Percentiles rank a stretch among this genome's conserved stretches.
Evolutionary conservation across 1,284 basidiomycete species (phyloP).

Genomic region (Ustilago curta): DNA sequence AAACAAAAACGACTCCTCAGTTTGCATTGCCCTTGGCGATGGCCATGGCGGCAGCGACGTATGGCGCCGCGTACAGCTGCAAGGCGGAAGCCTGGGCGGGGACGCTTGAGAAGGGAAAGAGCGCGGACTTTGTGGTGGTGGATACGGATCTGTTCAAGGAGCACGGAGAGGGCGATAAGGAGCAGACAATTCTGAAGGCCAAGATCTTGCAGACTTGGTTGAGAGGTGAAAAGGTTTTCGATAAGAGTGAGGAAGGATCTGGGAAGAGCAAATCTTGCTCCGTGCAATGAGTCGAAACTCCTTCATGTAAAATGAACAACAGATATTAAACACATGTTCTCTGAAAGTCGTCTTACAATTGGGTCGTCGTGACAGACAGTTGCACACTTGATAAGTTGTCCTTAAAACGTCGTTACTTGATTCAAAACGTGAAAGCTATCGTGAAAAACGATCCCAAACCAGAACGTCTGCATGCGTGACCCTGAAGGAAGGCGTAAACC

Average conservation of each 20-base stretch:
- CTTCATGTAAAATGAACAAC: no score
- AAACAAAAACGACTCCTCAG: constrained; percentile 36
- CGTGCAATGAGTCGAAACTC: background rate
- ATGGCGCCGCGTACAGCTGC: constrained; percentile 48
- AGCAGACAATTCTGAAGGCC: constrained; percentile 35
- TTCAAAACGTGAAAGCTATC: no score
- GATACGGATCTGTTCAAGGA: constrained; percentile 48
- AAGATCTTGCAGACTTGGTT: constrained; percentile 54
- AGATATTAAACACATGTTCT: no score
- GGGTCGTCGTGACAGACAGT: no score
- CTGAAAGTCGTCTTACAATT: no score
- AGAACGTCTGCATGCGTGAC: no score
- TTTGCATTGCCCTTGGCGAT: constrained; percentile 50
- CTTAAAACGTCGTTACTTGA: no score
- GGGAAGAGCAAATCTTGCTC: constrained; percentile 1
- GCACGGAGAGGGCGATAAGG: constrained; percentile 28
- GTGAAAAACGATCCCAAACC: no score
- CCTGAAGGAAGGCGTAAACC: no score
- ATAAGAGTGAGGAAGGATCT: constrained; percentile 1
- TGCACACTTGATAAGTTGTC: no score
- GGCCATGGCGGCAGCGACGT: constrained; percentile 40
- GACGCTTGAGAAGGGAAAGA: constrained; percentile 39
- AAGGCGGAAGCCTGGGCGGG: constrained; percentile 43
- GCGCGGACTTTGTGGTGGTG: constrained; percentile 50
- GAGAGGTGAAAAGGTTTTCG: constrained; percentile 30